Conservation (phyloP, 495 filamentous ascomycete genomes). For the Lophiotrema nucula region DNA sequence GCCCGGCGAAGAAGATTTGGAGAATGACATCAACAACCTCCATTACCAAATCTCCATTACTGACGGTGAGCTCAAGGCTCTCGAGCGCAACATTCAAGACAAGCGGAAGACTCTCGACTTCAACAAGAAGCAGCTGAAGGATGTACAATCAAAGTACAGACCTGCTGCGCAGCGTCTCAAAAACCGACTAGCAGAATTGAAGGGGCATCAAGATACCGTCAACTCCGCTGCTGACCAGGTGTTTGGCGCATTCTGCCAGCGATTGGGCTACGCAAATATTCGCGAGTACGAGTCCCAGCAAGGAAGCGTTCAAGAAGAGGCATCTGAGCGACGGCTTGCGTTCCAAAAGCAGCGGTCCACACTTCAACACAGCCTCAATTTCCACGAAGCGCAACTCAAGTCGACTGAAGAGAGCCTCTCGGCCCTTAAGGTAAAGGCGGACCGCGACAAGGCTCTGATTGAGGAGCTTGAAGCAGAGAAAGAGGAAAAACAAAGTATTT, state of each 20-base stretch:
- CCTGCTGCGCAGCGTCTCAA: constrained; percentile 68
- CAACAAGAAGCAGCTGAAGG: constrained; percentile 65
- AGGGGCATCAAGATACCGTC: constrained; percentile 72
- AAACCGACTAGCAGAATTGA: constrained; percentile 62
- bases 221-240: constrained; percentile 84
- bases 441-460: constrained; percentile 64
- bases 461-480: constrained; percentile 71
- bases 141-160: constrained; percentile 73
- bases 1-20: constrained; percentile 66
- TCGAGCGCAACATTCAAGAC: constrained; percentile 80
- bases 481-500: constrained; percentile 65
- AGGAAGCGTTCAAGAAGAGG: constrained; percentile 85
- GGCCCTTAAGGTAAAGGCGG: constrained; percentile 61
- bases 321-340: constrained; percentile 76
- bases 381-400: constrained; percentile 69
- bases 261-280: constrained; percentile 83
- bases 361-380: constrained; percentile 74
- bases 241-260: constrained; percentile 81
- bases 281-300: constrained; percentile 91
- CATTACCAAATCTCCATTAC: constrained; percentile 71
- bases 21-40: constrained; percentile 77
- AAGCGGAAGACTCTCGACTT: constrained; percentile 81
- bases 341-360: constrained; percentile 81
- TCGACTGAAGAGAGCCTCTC: constrained; percentile 68
- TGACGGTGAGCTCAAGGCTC: constrained; percentile 72